Percentiles rank a stretch among this genome's conserved stretches.
Conservation (phyloP, 768 basidiomycete genomes). For the Tricholoma saponaceum region DNA sequence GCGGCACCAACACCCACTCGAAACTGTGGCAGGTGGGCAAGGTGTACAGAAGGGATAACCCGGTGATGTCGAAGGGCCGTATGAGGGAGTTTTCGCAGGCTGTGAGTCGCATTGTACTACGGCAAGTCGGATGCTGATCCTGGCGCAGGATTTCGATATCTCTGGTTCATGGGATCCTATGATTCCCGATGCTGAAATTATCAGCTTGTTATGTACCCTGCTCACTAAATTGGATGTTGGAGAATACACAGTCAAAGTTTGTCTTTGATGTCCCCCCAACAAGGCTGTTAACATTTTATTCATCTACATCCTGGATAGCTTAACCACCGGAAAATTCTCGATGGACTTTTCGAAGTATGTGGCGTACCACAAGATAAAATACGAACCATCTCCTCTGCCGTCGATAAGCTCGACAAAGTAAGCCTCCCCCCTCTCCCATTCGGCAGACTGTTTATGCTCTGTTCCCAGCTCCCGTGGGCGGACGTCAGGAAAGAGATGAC, state of each 20-base stretch:
- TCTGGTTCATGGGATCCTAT: conserved; percentile 91
- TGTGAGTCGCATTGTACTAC: conserved; percentile 36
- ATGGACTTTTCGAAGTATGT: conserved; percentile 95
- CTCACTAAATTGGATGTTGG: conserved; percentile 84
- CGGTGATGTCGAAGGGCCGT: conserved; percentile 95
- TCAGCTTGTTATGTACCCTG: conserved; percentile 78
- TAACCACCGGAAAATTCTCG: conserved; percentile 95
- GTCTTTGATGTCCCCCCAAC: background rate
- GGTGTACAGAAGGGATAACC: conserved; percentile 94
- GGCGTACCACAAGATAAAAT: conserved; percentile 91
- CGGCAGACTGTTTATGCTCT: background rate
- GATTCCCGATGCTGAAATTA: conserved; percentile 94
- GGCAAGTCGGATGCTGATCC: background rate
- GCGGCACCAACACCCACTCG: conserved; percentile 65
- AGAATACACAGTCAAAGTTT: conserved; percentile 90
- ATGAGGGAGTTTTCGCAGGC: conserved; percentile 99
- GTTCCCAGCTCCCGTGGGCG: conserved; percentile 69
- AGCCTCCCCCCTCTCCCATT: conserved; percentile 4
- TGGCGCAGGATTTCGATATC: conserved; percentile 86
- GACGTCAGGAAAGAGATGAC: conserved; percentile 98
- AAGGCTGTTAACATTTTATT: background rate
- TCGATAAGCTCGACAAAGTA: conserved; percentile 98
- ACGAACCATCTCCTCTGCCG: conserved; percentile 89
- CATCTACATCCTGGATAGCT: conserved; percentile 41
- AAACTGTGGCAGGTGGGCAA: conserved; percentile 99